Conservation (phyloP, 306 rosid genomes). For the Prunus persica region Prunus_persica_NCBIv2 NC_034015.1:19447001-19447500, state of each 20-base stretch:
- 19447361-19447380: neutral
- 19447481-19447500: too few relatives aligned
- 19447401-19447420: too few relatives aligned
- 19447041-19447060: slow-evolving; percentile 26
- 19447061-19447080: slow-evolving; percentile 15
- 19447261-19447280: too few relatives aligned
- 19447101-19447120: slow-evolving; percentile 37
- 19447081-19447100: slow-evolving; percentile 30
- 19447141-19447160: slow-evolving; percentile 49
- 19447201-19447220: slow-evolving; percentile 46
- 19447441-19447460: too few relatives aligned
- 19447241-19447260: too few relatives aligned
- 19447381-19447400: neutral
- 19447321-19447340: neutral
- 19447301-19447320: neutral
- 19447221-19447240: too few relatives aligned
- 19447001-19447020: slow-evolving; percentile 35
- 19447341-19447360: too few relatives aligned
- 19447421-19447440: too few relatives aligned
- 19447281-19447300: slow-evolving; percentile 17
- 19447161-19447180: slow-evolving; percentile 44
- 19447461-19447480: too few relatives aligned
- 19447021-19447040: slow-evolving; percentile 24
- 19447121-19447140: slow-evolving; percentile 38
- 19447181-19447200: slow-evolving; percentile 23